These are phyloP conservation scores for Solanum bulbocastanum DNA, from an alignment of 257 asterid genomes.

Conservation along the genomic window DNA sequence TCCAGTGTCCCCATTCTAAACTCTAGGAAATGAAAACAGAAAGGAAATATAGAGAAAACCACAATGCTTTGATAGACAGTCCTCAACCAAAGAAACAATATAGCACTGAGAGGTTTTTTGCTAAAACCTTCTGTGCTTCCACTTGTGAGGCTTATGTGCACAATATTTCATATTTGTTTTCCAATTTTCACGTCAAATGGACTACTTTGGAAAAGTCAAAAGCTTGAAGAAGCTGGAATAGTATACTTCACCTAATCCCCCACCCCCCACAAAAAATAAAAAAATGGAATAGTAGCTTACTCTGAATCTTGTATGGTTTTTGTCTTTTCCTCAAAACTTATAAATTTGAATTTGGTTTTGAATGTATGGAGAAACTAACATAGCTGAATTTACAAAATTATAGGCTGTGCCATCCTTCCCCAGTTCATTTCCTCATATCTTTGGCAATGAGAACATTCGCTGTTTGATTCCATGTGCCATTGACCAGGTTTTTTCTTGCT, in stretches of 20 bases:
- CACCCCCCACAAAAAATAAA: neutral
- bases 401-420: conserved; percentile 98
- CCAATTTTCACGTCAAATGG: neutral
- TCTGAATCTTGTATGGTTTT: neutral
- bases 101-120: neutral
- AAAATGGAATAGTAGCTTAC: neutral
- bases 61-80: neutral
- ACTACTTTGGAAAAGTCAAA: neutral
- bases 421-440: conserved; percentile 88
- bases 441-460: conserved; percentile 60
- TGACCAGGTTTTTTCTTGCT: conserved; percentile 61
- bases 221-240: neutral
- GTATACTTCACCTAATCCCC: neutral
- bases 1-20: neutral
- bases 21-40: neutral
- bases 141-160: neutral
- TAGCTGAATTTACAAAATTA: neutral
- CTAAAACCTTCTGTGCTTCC: neutral
- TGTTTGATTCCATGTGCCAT: conserved; percentile 98
- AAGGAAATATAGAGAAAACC: neutral
- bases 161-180: neutral
- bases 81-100: neutral
- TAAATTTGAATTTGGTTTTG: conserved; percentile 1
- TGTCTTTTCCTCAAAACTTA: neutral
- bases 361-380: neutral